Evolutionary conservation across 2,329 filamentous ascomycete genomes (phyloP), one percentile per base, ranked within the genome.

Genomic region (Dryadomyces sulphureus): DNA sequence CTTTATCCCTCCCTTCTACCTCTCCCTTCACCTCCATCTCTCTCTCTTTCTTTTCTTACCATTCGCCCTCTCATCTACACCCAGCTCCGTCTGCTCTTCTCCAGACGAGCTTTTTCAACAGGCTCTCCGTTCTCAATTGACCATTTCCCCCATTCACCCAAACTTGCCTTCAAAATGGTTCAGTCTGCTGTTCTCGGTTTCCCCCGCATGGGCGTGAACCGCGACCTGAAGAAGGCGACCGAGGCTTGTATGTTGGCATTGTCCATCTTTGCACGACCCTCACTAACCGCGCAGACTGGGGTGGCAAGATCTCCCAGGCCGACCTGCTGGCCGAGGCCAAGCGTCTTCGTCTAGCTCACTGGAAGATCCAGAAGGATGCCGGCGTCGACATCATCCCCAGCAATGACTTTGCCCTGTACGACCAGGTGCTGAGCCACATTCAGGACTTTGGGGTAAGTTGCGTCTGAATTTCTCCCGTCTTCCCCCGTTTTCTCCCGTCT

Each of bases 211-310:
- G 92, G 92, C 71, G 84, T 78, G 61, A 85, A 93, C 72, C 88
- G 92, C 81, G 92, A 98, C 77, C 81, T 98, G 66, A 98, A 98
- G 84, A 98, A 98, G 81, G 92, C 92, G 63, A 98, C 89, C 57
- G 92, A 98, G 72, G 87, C 90, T 66, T 98, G 72, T 75, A 56
- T 62, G 71, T 70, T 19, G 35, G 12, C 12, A 5, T 17, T 14
- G 1, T 12, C 25, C 21, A 7, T 27, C 17, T 17, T 8, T 20
- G 2, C 38, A 11, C 32, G 24, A 22, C 11, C 2, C 30, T 17
- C 35, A 27, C 48, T 49, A 35, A 49, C 45, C 38, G 5, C 5
- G 1, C 43, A 65, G 71, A 79, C 69, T 98, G 92, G 92, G 83
- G 72, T 61, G 90, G 84, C 67, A 98, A 96, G 77, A 75, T 94